Percentiles rank a stretch among this genome's conserved stretches.
Evolutionary conservation across 23 red algal genomes (phyloP).

Genomic region (Agarophyton chilense): DNA sequence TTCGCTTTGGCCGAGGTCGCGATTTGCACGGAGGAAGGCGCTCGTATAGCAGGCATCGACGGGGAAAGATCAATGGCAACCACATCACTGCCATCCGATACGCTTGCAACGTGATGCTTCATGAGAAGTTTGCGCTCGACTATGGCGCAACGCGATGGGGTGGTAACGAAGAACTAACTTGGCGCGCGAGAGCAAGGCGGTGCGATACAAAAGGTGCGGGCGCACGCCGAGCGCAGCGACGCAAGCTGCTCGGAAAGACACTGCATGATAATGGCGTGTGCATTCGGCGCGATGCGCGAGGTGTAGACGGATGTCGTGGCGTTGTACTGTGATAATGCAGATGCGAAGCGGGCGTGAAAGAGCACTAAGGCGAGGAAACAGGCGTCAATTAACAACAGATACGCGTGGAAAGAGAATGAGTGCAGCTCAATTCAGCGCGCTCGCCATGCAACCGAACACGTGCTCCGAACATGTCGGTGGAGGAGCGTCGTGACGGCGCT

Average conservation of each 20-base stretch:
- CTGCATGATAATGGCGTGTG: neutral
- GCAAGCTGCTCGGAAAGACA: neutral
- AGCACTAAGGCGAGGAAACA: neutral
- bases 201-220: neutral
- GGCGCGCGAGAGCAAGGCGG: neutral
- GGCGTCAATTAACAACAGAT: too few relatives aligned
- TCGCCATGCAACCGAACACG: constrained; percentile 1
- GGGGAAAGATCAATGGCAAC: constrained; percentile 13
- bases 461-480: neutral
- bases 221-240: neutral
- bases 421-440: neutral
- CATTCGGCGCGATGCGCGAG: neutral
- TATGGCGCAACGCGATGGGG: neutral
- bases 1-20: neutral
- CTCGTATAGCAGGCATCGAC: constrained; percentile 13
- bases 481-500: neutral
- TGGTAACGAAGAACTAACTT: neutral
- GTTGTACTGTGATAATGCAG: neutral
- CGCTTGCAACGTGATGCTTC: constrained; percentile 4
- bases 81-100: neutral
- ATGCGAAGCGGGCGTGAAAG: neutral
- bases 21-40: neutral
- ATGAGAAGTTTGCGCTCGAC: neutral
- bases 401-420: neutral
- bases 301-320: neutral